These are phyloP conservation scores for Podila clonocystis DNA, from an alignment of 192 early-diverging fungal species.

Conservation along the genomic window DNA sequence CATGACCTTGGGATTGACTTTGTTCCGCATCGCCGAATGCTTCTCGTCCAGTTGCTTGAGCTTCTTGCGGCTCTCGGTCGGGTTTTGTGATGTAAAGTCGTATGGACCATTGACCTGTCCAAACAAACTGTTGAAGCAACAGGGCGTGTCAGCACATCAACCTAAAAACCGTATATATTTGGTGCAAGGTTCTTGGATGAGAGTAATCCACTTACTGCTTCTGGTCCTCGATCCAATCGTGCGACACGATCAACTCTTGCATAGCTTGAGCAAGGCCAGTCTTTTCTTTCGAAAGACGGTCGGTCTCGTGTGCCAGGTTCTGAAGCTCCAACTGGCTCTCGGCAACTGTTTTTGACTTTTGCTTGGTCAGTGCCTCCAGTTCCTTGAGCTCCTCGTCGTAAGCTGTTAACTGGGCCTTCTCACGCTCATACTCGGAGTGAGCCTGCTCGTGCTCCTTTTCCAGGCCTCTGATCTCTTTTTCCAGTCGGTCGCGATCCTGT, in stretches of 20 bases:
- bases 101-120: slow-evolving; percentile 84
- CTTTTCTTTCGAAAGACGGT: slow-evolving; percentile 73
- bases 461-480: slow-evolving; percentile 20
- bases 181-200: background rate
- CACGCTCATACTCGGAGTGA: slow-evolving; percentile 65
- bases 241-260: slow-evolving; percentile 58
- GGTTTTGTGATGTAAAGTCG: slow-evolving; percentile 84
- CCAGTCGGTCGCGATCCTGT: slow-evolving; percentile 51
- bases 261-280: slow-evolving; percentile 57
- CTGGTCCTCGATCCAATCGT: slow-evolving; percentile 92
- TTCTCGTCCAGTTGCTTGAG: slow-evolving; percentile 81
- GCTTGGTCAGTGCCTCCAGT: slow-evolving; percentile 71
- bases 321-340: slow-evolving; percentile 84
- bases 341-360: slow-evolving; percentile 71
- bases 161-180: background rate
- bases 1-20: slow-evolving; percentile 95
- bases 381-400: slow-evolving; percentile 85
- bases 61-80: slow-evolving; percentile 77
- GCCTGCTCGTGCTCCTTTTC: slow-evolving; percentile 55
- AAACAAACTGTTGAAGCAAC: slow-evolving; percentile 68
- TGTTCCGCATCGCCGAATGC: slow-evolving; percentile 83
- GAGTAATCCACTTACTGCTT: slow-evolving; percentile 67
- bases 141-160: background rate
- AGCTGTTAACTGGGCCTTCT: slow-evolving; percentile 72
- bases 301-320: slow-evolving; percentile 81